Evolutionary conservation across 2,329 filamentous ascomycete species (phyloP).

Genomic region (Exutisphaerella laricina): DNA sequence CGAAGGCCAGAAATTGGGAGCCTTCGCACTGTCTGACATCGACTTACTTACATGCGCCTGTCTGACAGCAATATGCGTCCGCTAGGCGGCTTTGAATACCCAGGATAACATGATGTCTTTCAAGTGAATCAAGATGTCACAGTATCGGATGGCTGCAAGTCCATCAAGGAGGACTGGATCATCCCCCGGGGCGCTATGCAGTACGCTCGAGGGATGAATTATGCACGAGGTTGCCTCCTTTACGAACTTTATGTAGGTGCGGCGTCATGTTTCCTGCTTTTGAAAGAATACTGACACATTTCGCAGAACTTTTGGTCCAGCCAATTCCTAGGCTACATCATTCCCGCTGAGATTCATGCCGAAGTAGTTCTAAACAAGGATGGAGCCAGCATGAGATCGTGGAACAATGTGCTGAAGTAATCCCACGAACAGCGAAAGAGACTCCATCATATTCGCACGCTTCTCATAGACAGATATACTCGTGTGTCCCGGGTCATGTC

Average conservation of each 20-base stretch:
- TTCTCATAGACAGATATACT: conserved; percentile 13
- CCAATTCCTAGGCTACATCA: conserved; percentile 11
- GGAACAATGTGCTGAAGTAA: conserved; percentile 6
- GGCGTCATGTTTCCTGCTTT: not conserved
- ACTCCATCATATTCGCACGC: conserved; percentile 3
- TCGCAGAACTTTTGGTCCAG: conserved; percentile 6
- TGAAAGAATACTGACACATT: not conserved
- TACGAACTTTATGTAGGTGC: conserved; percentile 15
- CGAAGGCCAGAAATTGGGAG: no score
- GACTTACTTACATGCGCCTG: no score
- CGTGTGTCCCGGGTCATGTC: conserved; percentile 7
- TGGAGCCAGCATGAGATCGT: not conserved
- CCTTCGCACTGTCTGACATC: no score
- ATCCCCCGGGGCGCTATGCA: conserved; percentile 3
- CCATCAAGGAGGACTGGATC: not conserved
- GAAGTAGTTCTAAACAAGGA: conserved; percentile 8
- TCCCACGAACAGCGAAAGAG: not conserved
- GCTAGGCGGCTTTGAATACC: no score
- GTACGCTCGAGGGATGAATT: conserved; percentile 15
- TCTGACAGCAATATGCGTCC: no score
- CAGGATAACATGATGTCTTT: conserved; percentile 3
- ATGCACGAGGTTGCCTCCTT: conserved; percentile 13
- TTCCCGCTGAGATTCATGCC: conserved; percentile 5
- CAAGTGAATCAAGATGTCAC: not conserved
- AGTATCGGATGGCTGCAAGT: not conserved